Evolutionary conservation across 768 basidiomycete genomes (phyloP).

Genomic region (Agaricus subrufescens): DNA sequence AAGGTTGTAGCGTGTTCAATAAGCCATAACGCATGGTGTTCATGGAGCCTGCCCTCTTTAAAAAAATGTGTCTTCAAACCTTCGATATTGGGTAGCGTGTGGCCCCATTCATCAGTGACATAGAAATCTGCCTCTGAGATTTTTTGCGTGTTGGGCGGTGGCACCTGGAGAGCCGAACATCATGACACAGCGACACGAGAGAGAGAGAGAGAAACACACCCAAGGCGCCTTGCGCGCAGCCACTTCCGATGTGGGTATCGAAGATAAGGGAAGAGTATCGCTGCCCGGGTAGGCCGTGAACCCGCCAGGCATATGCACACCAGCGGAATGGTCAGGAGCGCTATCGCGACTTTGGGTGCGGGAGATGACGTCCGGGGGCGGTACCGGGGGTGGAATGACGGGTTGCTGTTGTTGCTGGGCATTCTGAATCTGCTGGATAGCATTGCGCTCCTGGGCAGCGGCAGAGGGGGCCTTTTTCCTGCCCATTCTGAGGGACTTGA

Average conservation of each 20-base stretch:
- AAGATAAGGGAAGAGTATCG: no score
- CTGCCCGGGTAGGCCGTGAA: neutral
- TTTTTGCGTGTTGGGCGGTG: conserved; percentile 55
- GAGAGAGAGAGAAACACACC: neutral
- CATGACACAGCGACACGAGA: neutral
- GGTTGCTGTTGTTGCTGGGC: neutral
- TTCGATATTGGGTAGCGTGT: conserved; percentile 64
- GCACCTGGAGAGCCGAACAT: conserved; percentile 43
- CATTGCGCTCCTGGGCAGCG: neutral
- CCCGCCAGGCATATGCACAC: neutral
- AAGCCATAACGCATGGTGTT: conserved; percentile 83
- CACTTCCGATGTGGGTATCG: neutral
- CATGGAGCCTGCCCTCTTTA: conserved; percentile 77
- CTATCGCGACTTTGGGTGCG: neutral
- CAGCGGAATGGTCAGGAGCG: neutral
- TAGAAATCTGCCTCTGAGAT: conserved; percentile 79
- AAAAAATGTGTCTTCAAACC: conserved; percentile 90
- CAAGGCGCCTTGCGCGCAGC: neutral
- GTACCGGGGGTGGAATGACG: neutral
- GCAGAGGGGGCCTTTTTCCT: conserved; percentile 1
- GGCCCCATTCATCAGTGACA: conserved; percentile 42
- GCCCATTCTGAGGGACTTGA: neutral
- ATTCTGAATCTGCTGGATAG: conserved; percentile 6
- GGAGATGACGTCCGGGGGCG: neutral
- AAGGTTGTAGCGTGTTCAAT: conserved; percentile 62